phyloP scores from a whole-genome alignment of 2,329 filamentous ascomycete species.

The Microsporum ferrugineum region DNA sequence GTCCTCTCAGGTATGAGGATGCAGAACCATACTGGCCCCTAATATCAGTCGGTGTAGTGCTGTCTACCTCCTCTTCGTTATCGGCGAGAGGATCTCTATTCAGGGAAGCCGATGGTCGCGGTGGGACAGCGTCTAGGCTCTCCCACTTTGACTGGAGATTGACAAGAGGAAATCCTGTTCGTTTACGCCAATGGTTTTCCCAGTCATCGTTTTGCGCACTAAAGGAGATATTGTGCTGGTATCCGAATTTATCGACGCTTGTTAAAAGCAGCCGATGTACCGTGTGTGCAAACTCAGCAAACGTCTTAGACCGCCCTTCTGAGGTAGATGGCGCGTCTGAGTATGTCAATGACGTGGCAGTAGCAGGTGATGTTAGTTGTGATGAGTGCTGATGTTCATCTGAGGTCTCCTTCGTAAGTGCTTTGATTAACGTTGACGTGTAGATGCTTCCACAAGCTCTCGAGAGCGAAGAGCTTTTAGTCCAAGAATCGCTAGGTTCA shows the following conservation, averaged over 20 bases:
- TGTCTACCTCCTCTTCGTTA: background rate
- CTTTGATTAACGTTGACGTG: constrained; percentile 5
- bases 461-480: constrained; percentile 1
- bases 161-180: constrained; percentile 12
- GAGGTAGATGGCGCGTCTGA: constrained; percentile 5
- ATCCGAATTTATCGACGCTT: background rate
- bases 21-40: background rate
- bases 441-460: constrained; percentile 7
- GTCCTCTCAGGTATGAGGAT: background rate
- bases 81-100: background rate
- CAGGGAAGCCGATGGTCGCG: background rate
- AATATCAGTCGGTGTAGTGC: background rate
- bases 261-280: background rate
- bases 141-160: constrained; percentile 14
- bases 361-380: background rate
- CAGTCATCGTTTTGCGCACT: constrained; percentile 15
- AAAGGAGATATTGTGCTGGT: constrained; percentile 12
- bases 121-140: background rate
- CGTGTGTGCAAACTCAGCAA: background rate
- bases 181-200: constrained; percentile 11
- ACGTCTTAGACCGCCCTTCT: constrained; percentile 9
- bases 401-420: background rate
- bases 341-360: background rate
- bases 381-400: background rate
- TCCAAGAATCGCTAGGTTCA: constrained; percentile 3